These are phyloP conservation scores for Xenoacremonium recifei DNA, from an alignment of 2,329 filamentous ascomycete genomes.

Conservation along the genomic window DNA sequence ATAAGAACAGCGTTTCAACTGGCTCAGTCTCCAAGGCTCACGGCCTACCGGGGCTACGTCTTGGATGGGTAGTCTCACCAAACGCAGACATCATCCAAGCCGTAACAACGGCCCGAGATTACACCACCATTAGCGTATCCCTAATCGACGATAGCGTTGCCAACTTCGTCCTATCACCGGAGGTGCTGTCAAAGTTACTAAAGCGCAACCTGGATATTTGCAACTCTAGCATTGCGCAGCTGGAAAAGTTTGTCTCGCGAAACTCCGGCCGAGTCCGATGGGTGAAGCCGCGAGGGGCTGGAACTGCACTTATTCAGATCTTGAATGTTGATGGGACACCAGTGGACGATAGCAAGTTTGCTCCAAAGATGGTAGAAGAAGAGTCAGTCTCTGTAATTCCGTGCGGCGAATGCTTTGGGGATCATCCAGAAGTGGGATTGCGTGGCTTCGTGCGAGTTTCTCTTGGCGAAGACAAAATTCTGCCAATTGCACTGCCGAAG, in stretches of 20 bases:
- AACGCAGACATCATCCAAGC: conserved; percentile 59
- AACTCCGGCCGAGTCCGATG: background rate
- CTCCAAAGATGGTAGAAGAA: background rate
- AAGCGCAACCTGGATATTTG: conserved; percentile 45
- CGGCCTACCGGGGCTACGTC: conserved; percentile 72
- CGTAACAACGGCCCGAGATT: conserved; percentile 66
- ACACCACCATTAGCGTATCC: conserved; percentile 81
- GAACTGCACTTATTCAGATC: background rate
- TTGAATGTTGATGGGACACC: background rate
- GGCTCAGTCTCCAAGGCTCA: conserved; percentile 86
- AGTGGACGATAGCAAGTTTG: background rate
- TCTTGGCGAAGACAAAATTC: background rate
- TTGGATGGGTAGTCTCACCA: conserved; percentile 77
- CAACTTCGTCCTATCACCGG: conserved; percentile 64
- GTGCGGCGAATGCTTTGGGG: background rate
- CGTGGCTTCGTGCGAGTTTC: background rate
- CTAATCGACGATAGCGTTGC: conserved; percentile 77
- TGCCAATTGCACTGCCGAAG: background rate
- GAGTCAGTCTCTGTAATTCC: background rate
- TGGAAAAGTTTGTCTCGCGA: background rate
- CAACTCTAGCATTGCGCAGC: background rate
- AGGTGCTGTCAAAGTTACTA: conserved; percentile 39
- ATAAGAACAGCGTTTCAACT: conserved; percentile 69
- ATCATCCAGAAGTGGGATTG: background rate
- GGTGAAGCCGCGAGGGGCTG: background rate